Conservation (phyloP, 768 basidiomycete genomes). For the Fomitopsis pulvina region DNA sequence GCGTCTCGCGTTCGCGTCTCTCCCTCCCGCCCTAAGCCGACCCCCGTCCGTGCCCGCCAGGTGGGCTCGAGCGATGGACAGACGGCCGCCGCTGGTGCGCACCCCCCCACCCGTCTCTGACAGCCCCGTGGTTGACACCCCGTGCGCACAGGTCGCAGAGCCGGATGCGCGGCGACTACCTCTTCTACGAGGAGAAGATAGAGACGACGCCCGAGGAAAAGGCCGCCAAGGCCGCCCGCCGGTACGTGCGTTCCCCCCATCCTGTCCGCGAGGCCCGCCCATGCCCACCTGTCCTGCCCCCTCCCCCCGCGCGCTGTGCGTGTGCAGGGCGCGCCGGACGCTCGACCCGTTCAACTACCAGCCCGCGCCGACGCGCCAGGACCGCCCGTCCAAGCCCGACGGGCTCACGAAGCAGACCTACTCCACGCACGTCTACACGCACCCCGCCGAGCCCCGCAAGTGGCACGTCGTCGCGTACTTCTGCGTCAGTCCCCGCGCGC, state of each 20-base stretch:
- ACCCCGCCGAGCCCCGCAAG: constrained; percentile 53
- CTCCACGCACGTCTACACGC: constrained; percentile 66
- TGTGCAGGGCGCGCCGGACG: constrained; percentile 41
- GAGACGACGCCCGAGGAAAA: constrained; percentile 76
- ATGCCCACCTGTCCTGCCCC: too few relatives aligned
- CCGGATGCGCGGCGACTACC: constrained; percentile 75
- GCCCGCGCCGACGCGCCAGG: constrained; percentile 61
- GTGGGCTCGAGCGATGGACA: constrained; percentile 64
- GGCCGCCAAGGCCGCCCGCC: constrained; percentile 71
- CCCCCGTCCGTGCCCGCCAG: constrained; percentile 18
- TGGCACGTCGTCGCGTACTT: constrained; percentile 87
- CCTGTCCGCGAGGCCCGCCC: not conserved
- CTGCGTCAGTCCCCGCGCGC: constrained; percentile 39
- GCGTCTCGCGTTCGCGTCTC: constrained; percentile 2
- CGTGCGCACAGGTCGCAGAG: constrained; percentile 62
- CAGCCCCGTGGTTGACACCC: not conserved
- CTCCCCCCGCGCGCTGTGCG: not conserved
- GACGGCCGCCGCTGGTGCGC: constrained; percentile 72
- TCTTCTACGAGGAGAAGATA: constrained; percentile 82
- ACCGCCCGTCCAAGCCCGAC: constrained; percentile 69
- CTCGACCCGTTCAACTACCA: constrained; percentile 54
- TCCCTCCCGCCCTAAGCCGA: constrained; percentile 14
- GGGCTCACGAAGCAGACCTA: constrained; percentile 87
- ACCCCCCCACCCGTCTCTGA: not conserved
- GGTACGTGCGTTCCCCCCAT: constrained; percentile 35